Evolutionary conservation across 2,329 filamentous ascomycete species (phyloP).

Genomic region (Apiospora pterosperma): DNA sequence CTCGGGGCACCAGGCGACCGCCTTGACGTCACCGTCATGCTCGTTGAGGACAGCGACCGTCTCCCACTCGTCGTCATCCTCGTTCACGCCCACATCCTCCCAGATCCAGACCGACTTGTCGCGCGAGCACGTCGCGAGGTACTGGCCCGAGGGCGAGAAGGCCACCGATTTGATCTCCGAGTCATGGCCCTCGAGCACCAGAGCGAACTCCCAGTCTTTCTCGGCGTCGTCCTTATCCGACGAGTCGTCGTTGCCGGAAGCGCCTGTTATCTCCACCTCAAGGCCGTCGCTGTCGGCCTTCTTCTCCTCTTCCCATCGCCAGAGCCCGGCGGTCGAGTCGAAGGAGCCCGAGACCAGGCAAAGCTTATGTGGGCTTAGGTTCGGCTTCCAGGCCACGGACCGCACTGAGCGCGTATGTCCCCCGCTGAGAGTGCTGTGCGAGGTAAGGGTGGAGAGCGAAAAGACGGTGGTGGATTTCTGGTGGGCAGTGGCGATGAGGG

Average conservation of each 20-base stretch:
- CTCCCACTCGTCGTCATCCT: constrained; percentile 92
- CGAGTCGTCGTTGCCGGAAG: constrained; percentile 20
- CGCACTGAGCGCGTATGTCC: constrained; percentile 92
- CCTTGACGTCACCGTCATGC: constrained; percentile 94
- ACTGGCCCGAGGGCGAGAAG: constrained; percentile 70
- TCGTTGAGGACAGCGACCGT: constrained; percentile 93
- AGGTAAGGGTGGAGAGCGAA: constrained; percentile 75
- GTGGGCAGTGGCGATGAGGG: constrained; percentile 84
- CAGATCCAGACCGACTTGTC: constrained; percentile 98
- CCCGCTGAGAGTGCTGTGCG: constrained; percentile 76
- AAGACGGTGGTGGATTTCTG: constrained; percentile 86
- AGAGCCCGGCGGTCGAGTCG: constrained; percentile 85
- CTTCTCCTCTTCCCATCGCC: constrained; percentile 61
- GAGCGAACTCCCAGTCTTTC: constrained; percentile 88
- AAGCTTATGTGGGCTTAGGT: constrained; percentile 55
- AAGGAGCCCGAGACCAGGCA: constrained; percentile 92
- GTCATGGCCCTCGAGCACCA: constrained; percentile 92
- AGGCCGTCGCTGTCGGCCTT: constrained; percentile 22
- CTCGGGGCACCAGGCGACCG: constrained; percentile 84
- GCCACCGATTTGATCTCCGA: constrained; percentile 83
- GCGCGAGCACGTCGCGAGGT: constrained; percentile 84
- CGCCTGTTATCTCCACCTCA: constrained; percentile 39
- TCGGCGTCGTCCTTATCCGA: constrained; percentile 55
- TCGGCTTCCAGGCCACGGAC: constrained; percentile 82
- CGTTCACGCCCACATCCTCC: constrained; percentile 76